A percentile compares a stretch with the other conserved stretches of the same genome.
Conservation (phyloP, 371 early-diverging fungal genomes). For the Cokeromyces recurvatus region DNA sequence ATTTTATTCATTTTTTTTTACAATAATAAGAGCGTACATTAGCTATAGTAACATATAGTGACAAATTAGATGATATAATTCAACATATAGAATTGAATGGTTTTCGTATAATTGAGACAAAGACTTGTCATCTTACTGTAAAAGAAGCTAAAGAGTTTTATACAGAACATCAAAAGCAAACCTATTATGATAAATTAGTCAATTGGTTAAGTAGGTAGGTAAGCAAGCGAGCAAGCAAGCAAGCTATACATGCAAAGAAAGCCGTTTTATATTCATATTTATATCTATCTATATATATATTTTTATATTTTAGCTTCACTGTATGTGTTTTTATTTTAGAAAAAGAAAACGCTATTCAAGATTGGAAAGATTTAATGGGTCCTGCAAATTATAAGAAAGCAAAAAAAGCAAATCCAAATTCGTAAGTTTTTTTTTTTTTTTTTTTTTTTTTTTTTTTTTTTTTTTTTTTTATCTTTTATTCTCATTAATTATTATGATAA, state of each 20-base stretch:
- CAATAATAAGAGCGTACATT: too few species aligned
- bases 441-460: too few species aligned
- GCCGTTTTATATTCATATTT: too few species aligned
- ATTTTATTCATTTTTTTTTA: too few species aligned
- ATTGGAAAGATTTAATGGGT: slow-evolving; percentile 73
- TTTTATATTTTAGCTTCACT: slow-evolving; percentile 47
- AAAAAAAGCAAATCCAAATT: slow-evolving; percentile 49
- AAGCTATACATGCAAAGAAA: too few species aligned
- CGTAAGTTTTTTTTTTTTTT: too few species aligned
- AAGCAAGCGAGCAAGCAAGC: too few species aligned
- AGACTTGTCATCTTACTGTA: slow-evolving; percentile 46
- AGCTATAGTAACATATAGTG: too few species aligned
- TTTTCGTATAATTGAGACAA: slow-evolving; percentile 55
- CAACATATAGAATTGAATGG: slow-evolving; percentile 48
- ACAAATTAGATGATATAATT: slow-evolving; percentile 37
- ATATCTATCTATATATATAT: not conserved
- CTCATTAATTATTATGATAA: too few species aligned
- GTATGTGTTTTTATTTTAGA: slow-evolving; percentile 63
- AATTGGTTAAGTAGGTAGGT: slow-evolving; percentile 67
- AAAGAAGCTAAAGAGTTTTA: slow-evolving; percentile 63
- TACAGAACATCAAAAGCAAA: slow-evolving; percentile 61
- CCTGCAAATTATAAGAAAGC: slow-evolving; percentile 73
- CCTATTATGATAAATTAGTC: slow-evolving; percentile 64
- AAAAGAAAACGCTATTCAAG: slow-evolving; percentile 57
- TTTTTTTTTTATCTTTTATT: too few species aligned